These are phyloP conservation scores for Aspergillus ruber DNA, from an alignment of 2,329 filamentous ascomycete genomes.

Conservation along the genomic window DNA sequence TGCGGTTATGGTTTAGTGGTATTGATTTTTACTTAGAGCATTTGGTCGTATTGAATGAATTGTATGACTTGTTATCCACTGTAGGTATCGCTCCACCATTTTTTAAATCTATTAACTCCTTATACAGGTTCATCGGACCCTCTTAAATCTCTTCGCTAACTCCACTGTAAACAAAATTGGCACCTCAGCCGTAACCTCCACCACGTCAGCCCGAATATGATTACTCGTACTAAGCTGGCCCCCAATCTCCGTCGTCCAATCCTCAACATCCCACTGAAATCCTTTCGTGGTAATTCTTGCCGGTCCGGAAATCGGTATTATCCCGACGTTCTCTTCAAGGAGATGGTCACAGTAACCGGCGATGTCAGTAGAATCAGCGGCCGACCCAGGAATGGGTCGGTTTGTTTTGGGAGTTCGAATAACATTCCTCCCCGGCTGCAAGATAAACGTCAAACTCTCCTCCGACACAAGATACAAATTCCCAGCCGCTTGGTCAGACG, in stretches of 20 bases:
- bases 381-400: conserved; percentile 6
- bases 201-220: conserved; percentile 56
- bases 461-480: conserved; percentile 74
- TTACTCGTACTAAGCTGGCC: conserved; percentile 74
- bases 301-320: conserved; percentile 75
- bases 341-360: too few species aligned
- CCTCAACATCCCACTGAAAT: conserved; percentile 80
- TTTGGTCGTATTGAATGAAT: too few species aligned
- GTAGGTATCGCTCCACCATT: not conserved
- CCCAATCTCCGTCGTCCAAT: conserved; percentile 74
- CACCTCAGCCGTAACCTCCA: conserved; percentile 57
- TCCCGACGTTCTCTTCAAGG: conserved; percentile 68
- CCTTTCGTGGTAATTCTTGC: conserved; percentile 73
- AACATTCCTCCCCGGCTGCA: conserved; percentile 61
- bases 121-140: conserved; percentile 4
- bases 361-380: not conserved
- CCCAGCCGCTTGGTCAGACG: conserved; percentile 31
- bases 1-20: too few species aligned
- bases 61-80: too few species aligned
- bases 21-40: too few species aligned
- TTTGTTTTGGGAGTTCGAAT: conserved; percentile 55
- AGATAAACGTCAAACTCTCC: conserved; percentile 72
- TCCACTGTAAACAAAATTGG: conserved; percentile 72
- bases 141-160: conserved; percentile 40
- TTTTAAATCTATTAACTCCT: not conserved